These are phyloP conservation scores for Populus ilicifolia DNA, from an alignment of 345 rosid genomes.

Conservation along the genomic window DNA sequence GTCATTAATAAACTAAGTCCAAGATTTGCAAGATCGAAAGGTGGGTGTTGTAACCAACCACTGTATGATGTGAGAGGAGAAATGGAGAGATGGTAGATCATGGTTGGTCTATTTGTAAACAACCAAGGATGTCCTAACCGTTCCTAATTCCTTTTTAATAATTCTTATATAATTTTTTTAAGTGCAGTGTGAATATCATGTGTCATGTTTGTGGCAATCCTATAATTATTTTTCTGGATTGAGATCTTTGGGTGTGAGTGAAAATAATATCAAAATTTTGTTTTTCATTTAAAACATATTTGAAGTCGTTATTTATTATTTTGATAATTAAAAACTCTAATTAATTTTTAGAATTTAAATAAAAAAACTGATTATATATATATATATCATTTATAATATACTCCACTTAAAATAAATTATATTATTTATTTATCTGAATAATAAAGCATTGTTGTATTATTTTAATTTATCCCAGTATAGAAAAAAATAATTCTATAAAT, in stretches of 20 bases:
- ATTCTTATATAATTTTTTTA: neutral
- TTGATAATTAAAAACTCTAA: too few relatives aligned
- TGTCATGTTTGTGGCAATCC: too few relatives aligned
- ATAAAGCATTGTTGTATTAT: fast-evolving
- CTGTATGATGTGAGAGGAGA: slow-evolving; percentile 1
- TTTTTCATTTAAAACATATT: too few relatives aligned
- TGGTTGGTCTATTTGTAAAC: slow-evolving; percentile 34
- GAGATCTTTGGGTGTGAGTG: fast-evolving
- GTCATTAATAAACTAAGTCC: neutral
- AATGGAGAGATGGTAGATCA: slow-evolving; percentile 25
- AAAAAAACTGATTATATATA: too few relatives aligned
- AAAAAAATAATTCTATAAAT: too few relatives aligned
- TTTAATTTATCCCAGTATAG: too few relatives aligned
- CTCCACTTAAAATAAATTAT: too few relatives aligned
- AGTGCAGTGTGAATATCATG: slow-evolving; percentile 8
- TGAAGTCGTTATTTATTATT: fast-evolving
- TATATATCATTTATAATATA: too few relatives aligned
- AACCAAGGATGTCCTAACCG: slow-evolving; percentile 6
- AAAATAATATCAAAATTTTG: fast-evolving
- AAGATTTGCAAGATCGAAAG: neutral
- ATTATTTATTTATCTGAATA: too few relatives aligned
- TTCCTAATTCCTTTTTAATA: slow-evolving; percentile 5
- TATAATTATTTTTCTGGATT: too few relatives aligned
- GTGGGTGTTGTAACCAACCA: slow-evolving; percentile 40
- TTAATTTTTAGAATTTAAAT: too few relatives aligned